Evolutionary conservation across 345 rosid species (phyloP).

Genomic region (Eucalyptus brandiana): DNA sequence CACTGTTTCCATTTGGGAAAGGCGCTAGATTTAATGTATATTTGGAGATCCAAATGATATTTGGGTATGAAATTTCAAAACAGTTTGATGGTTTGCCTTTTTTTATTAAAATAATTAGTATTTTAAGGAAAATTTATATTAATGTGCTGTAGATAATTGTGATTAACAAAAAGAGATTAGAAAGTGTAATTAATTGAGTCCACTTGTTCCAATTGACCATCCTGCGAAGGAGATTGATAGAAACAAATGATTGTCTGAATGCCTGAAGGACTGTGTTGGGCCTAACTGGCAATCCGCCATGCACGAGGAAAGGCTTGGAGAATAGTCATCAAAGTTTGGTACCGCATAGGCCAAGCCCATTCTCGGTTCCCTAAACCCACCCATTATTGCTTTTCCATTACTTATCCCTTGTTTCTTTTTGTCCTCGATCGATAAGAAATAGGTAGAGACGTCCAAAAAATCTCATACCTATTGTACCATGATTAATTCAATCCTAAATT

Average conservation of each 20-base stretch:
- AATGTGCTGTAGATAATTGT: not conserved
- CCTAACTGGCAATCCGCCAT: not conserved
- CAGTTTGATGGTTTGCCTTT: not conserved
- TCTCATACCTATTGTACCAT: not conserved
- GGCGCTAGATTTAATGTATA: not conserved
- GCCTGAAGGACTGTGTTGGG: not conserved
- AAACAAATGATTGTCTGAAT: not conserved
- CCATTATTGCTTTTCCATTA: not conserved
- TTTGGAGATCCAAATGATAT: not conserved
- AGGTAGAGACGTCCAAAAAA: not conserved
- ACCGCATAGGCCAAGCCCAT: not conserved
- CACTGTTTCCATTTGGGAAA: not conserved
- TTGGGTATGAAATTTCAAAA: not conserved
- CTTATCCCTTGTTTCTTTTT: not conserved
- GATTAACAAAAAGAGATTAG: not conserved
- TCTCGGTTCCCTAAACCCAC: not conserved
- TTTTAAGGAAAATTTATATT: not conserved
- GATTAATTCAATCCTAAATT: not conserved
- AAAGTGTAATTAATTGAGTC: not conserved
- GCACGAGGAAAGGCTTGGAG: not conserved
- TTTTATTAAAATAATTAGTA: not conserved
- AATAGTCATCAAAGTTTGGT: not conserved
- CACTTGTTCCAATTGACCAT: not conserved
- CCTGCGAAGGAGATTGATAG: not conserved
- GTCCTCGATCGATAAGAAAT: not conserved